Conservation (phyloP, 805 yeast species). For the Candida hispaniensis region DNA sequence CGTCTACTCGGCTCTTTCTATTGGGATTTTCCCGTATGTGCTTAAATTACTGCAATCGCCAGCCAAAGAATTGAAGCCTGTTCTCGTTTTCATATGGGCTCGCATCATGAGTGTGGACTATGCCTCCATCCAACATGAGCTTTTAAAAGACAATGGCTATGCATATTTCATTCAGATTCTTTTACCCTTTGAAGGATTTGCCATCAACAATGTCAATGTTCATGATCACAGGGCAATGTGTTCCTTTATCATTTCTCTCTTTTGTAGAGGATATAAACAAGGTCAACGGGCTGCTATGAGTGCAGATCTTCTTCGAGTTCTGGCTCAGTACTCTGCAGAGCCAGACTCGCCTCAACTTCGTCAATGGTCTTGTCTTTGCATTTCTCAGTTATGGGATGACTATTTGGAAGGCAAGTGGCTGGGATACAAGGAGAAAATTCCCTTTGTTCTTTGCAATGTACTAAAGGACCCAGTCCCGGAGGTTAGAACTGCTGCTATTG, state of each 20-base stretch:
- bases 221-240: slow-evolving; percentile 85
- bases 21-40: slow-evolving; percentile 94
- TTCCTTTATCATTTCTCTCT: slow-evolving; percentile 77
- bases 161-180: slow-evolving; percentile 76
- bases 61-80: slow-evolving; percentile 90
- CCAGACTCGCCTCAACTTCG: slow-evolving; percentile 78
- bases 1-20: slow-evolving; percentile 79
- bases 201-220: slow-evolving; percentile 36
- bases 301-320: slow-evolving; percentile 56
- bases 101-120: slow-evolving; percentile 93
- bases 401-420: slow-evolving; percentile 67
- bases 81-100: slow-evolving; percentile 93
- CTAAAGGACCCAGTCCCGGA: slow-evolving; percentile 90
- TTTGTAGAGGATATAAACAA: slow-evolving; percentile 64
- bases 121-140: slow-evolving; percentile 79
- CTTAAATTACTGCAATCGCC: slow-evolving; percentile 84
- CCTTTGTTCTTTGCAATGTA: slow-evolving; percentile 44
- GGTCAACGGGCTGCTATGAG: slow-evolving; percentile 77
- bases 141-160: slow-evolving; percentile 83
- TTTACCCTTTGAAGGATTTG: slow-evolving; percentile 31
- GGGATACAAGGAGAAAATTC: slow-evolving; percentile 51
- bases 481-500: slow-evolving; percentile 73
- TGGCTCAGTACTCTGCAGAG: slow-evolving; percentile 52
- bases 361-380: slow-evolving; percentile 81
- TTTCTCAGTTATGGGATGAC: slow-evolving; percentile 65